Base-by-base conservation (phyloP, 352 stramenopile species). In the Bremia lactucae region DNA sequence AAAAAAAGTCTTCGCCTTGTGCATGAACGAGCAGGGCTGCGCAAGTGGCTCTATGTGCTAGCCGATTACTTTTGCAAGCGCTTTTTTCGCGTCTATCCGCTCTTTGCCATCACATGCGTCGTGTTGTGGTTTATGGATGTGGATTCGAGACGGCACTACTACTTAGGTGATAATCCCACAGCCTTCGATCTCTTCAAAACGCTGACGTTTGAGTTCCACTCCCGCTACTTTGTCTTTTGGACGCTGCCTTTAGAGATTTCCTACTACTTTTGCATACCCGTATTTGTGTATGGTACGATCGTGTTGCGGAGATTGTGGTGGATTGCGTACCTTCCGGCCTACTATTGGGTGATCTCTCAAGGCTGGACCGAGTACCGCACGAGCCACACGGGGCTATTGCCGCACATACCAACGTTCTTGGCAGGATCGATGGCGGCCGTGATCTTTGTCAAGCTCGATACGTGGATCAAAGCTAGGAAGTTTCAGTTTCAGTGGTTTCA, bases 201-300 rank as follows among this genome's bases (percentile, higher is more conserved):
- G 7, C 50, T 78, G 8, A 69, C 52, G 8, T 78, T 74, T 38
- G 49, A 69, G 23, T 55, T 59, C 15, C 22, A 70, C 24, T 48
- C 51, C 31, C 61, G 65, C 16, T 76, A 66, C 61, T 61, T 63
- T 28, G 61, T 76, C 23, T 68, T 76, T 36, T 76, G 65, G 65
- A 76, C 65, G 16, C 47, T 76, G 23, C 65, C 65, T 9, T 38
- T 72, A 14, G 61, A 76, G 58, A 72, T 76, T 39, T 43, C 47
- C 21, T 76, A 76, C 52, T 76, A 76, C 49, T 70, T 72, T 24
- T 55, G 68, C 43, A 72, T 76, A 23, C 65, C 61, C n/a, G 49
- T 68, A 19, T 55, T 72, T 20, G 52, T 70, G 10, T 10, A 58
- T 0, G 36, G 35, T 4, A 41, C 55, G 2, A 29, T 65, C 0